Percentiles rank a stretch among this genome's conserved stretches.
Evolutionary conservation across 1,139 yeast genomes (phyloP).

Genomic region (Kurtzmaniella quercitrusa): DNA sequence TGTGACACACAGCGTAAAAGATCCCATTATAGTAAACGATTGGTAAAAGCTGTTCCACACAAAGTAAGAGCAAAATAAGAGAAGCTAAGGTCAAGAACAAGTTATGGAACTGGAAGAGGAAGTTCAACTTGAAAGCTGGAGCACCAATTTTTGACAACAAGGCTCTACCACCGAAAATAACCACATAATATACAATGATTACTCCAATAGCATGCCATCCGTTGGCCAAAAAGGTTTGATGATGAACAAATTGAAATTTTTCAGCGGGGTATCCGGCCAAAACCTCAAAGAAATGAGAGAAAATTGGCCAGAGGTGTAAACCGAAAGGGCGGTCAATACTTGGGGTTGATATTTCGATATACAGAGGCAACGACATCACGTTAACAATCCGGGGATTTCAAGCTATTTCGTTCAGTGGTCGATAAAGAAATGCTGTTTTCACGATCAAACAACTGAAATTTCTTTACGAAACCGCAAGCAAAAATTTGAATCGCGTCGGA

Average conservation of each 20-base stretch:
- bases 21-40: constrained; percentile 74
- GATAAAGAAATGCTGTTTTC: too few species aligned
- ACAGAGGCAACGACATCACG: constrained; percentile 4
- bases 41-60: constrained; percentile 84
- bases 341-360: constrained; percentile 37
- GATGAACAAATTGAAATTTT: constrained; percentile 65
- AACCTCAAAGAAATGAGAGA: constrained; percentile 52
- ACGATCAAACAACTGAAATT: too few species aligned
- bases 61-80: constrained; percentile 58
- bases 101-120: constrained; percentile 67
- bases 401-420: too few species aligned
- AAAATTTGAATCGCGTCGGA: too few species aligned
- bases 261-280: constrained; percentile 64
- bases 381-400: too few species aligned
- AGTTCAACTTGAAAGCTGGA: constrained; percentile 67
- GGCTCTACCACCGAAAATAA: constrained; percentile 75
- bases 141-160: constrained; percentile 45
- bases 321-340: constrained; percentile 86
- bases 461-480: too few species aligned
- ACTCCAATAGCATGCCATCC: constrained; percentile 63
- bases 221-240: constrained; percentile 64
- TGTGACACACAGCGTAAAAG: constrained; percentile 79
- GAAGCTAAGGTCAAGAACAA: constrained; percentile 69
- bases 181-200: constrained; percentile 66
- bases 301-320: constrained; percentile 81